These are phyloP conservation scores for Megacollybia marginata DNA, from an alignment of 768 basidiomycete species.

Conservation along the genomic window DNA sequence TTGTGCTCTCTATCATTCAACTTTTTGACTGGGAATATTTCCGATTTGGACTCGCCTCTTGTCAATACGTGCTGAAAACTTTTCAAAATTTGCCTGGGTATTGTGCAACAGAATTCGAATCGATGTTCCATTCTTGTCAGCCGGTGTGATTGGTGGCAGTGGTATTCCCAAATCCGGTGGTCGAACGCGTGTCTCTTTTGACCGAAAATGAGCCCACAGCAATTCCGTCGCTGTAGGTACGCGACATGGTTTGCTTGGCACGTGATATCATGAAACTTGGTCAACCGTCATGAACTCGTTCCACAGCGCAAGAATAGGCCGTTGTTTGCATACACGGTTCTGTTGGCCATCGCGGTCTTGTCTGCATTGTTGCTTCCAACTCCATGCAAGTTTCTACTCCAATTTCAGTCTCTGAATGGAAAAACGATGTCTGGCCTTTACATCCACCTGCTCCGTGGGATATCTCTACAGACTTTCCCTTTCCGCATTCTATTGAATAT, in stretches of 20 bases:
- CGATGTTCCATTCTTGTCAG: too few relatives aligned
- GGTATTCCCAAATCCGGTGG: conserved; percentile 33
- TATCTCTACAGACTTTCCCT: conserved; percentile 69
- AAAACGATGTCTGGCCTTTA: too few relatives aligned
- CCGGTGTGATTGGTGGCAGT: too few relatives aligned
- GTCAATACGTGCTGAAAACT: conserved; percentile 51
- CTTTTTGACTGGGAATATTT: conserved; percentile 44
- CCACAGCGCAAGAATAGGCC: too few relatives aligned
- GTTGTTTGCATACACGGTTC: not conserved
- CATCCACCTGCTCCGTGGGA: conserved; percentile 58
- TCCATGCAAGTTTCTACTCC: conserved; percentile 37
- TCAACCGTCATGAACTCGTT: too few relatives aligned
- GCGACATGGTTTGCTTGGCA: too few relatives aligned
- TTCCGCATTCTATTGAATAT: conserved; percentile 55
- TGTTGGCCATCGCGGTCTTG: not conserved
- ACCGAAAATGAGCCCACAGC: conserved; percentile 51
- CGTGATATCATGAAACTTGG: too few relatives aligned
- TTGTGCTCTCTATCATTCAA: conserved; percentile 57
- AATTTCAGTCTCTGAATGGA: too few relatives aligned
- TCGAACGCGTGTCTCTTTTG: conserved; percentile 28
- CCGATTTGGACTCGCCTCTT: conserved; percentile 43
- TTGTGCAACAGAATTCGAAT: conserved; percentile 67
- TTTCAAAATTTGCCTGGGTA: conserved; percentile 67
- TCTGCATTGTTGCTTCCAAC: not conserved
- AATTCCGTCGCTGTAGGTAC: too few relatives aligned